Base-by-base conservation (phyloP, 306 rosid genomes). In the Prunus padus region DNA sequence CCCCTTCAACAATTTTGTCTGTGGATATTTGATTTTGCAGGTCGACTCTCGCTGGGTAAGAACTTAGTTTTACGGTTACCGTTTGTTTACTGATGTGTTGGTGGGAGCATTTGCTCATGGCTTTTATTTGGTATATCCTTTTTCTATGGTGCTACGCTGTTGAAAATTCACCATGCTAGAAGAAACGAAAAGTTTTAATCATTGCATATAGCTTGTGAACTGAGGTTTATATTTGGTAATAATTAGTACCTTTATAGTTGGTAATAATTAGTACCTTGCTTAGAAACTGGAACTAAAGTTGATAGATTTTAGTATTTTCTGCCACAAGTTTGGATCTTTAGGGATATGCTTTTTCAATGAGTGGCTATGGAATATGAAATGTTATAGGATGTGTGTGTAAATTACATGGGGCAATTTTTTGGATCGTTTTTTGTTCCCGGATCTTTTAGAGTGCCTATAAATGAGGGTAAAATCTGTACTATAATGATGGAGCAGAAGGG, bases 41-140 rank as follows among this genome's bases (percentile, higher is more conserved):
- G 90, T 81, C 92, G 98, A 19, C 26, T 95, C 59, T 52, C 92
- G 50, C 79, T 95, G 84, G 80, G 97, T 82, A 93, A 80, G 81
- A 85, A 78, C 59, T 97, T 97, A 11, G 97, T 90, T 40, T n/a
- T 95, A 20, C 89, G 97, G 86, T 33, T 97, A 95, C 77, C 98
- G 96, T 22, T 74, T 92, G 85, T 95, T 95, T 54, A 64, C 87
- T 62, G 85, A 82, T 84, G 98, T 91, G 45, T 79, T 95, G 83
- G 91, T 77, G 15, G 98, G 97, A 57, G 98, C 95, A 18, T 89
- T 92, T 81, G 89, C 63, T 72, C 98, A 90, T 85, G 98, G 98
- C 55, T 75, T 16, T 77, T 94, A 94, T 87, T 64, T 94, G 65
- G 90, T 94, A 97, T 94, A 94, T 94, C 97, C 97, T 94, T 86